Percentiles rank a stretch among this genome's conserved stretches.
phyloP scores from a whole-genome alignment of 805 yeast genomes.

The Cyberlindnera mrakii region DNA sequence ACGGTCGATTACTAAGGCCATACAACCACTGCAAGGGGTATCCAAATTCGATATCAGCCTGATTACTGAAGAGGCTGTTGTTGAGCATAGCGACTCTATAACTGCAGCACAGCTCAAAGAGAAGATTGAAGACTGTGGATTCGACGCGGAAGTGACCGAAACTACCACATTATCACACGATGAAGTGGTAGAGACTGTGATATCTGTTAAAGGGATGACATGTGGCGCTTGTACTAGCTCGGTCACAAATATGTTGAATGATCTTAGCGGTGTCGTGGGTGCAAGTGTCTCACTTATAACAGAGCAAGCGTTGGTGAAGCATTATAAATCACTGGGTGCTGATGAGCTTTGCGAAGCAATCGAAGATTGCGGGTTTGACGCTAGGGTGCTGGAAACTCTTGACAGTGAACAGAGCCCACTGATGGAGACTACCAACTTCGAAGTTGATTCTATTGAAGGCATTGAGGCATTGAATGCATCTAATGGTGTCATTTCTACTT shows the following conservation, averaged over 20 bases:
- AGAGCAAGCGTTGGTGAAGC: slow-evolving; percentile 60
- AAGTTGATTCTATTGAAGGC: slow-evolving; percentile 40
- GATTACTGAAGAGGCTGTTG: slow-evolving; percentile 66
- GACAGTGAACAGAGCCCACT: neutral
- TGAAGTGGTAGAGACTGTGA: slow-evolving; percentile 9
- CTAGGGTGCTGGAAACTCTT: slow-evolving; percentile 23
- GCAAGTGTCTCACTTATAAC: slow-evolving; percentile 71
- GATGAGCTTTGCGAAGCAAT: slow-evolving; percentile 43
- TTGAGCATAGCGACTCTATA: slow-evolving; percentile 38
- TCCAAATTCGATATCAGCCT: slow-evolving; percentile 56
- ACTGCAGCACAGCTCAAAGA: slow-evolving; percentile 33
- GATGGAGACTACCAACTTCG: slow-evolving; percentile 6
- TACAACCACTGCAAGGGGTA: slow-evolving; percentile 38
- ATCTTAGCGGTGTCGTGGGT: slow-evolving; percentile 42
- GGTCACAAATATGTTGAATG: slow-evolving; percentile 48
- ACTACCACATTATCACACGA: neutral
- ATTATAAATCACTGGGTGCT: slow-evolving; percentile 29
- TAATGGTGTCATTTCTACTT: slow-evolving; percentile 26
- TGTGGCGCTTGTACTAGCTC: slow-evolving; percentile 43
- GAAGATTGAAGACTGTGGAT: slow-evolving; percentile 70
- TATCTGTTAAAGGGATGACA: slow-evolving; percentile 23
- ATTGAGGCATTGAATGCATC: slow-evolving; percentile 31
- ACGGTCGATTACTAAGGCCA: slow-evolving; percentile 51
- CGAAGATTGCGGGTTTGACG: slow-evolving; percentile 76
- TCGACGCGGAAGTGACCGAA: slow-evolving; percentile 36